Evolutionary conservation across 2,329 filamentous ascomycete genomes (phyloP).

Genomic region (Macrophomina pseudophaseolina): DNA sequence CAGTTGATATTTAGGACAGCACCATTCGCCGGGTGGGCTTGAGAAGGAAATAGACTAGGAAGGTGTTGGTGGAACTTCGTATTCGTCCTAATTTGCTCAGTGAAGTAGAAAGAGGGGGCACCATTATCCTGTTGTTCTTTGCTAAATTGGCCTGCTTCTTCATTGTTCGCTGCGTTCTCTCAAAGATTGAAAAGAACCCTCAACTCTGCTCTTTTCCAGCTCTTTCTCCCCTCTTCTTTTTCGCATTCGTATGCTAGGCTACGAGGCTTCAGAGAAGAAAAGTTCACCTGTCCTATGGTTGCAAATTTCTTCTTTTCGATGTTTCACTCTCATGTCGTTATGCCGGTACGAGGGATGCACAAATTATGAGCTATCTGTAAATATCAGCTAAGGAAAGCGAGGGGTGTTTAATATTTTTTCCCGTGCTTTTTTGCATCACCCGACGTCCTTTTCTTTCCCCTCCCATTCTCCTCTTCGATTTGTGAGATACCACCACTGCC

Average conservation of each 20-base stretch:
- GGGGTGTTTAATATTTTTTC: too few relatives aligned
- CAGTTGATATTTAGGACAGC: conserved; percentile 59
- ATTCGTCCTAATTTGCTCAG: neutral
- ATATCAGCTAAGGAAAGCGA: too few relatives aligned
- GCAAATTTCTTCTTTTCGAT: too few relatives aligned
- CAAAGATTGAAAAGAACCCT: neutral
- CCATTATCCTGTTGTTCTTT: neutral
- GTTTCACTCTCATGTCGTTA: neutral
- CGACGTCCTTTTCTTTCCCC: too few relatives aligned
- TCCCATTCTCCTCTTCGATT: too few relatives aligned
- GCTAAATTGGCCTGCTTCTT: neutral
- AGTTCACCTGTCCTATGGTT: neutral
- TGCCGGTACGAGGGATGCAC: neutral
- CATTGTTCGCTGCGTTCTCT: neutral
- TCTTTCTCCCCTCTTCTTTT: neutral
- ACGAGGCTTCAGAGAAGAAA: too few relatives aligned
- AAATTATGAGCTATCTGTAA: too few relatives aligned
- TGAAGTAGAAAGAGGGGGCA: neutral
- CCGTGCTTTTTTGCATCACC: too few relatives aligned
- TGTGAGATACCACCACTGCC: too few relatives aligned
- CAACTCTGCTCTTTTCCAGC: neutral
- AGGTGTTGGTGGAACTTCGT: neutral
- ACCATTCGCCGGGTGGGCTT: neutral
- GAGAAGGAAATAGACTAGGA: neutral
- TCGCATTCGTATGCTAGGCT: too few relatives aligned